A percentile compares a stretch with the other conserved stretches of the same genome.
Conservation (phyloP, 1,284 basidiomycete genomes). For the Entoloma clypeatum region DNA sequence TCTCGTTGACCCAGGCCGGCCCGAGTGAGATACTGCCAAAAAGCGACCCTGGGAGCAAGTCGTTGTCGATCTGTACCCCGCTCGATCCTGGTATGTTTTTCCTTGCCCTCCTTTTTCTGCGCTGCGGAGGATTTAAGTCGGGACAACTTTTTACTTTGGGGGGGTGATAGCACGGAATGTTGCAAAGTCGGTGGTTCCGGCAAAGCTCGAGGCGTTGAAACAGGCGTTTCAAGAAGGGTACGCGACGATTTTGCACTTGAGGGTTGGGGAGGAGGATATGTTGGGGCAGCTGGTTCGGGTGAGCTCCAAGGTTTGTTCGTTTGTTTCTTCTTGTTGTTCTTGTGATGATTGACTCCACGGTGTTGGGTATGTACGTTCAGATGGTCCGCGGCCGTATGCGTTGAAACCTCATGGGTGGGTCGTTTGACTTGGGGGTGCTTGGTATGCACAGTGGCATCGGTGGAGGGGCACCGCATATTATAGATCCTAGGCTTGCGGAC, state of each 20-base stretch:
- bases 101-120: neutral
- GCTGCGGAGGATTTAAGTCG: neutral
- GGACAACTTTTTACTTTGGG: too few species aligned
- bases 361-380: too few species aligned
- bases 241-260: conserved; percentile 19
- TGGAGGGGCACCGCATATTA: too few species aligned
- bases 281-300: conserved; percentile 25
- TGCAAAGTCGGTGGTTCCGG: conserved; percentile 33
- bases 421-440: too few species aligned
- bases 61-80: conserved; percentile 41
- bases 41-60: conserved; percentile 34
- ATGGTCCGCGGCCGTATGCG: too few species aligned
- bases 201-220: conserved; percentile 31
- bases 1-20: conserved; percentile 32
- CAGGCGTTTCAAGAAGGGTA: conserved; percentile 35
- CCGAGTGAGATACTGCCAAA: conserved; percentile 32
- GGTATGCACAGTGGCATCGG: too few species aligned
- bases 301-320: conserved; percentile 21
- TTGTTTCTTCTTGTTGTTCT: too few species aligned
- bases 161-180: conserved; percentile 40
- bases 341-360: too few species aligned
- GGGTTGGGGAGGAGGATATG: conserved; percentile 16
- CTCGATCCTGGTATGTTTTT: conserved; percentile 32
- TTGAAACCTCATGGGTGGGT: too few species aligned
- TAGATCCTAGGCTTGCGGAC: too few species aligned